Conservation (phyloP, 306 rosid genomes). For the Prunus persica region Prunus_persica_NCBIv2 NC_034015.1:21271501-21272000, state of each 20-base stretch:
- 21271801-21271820: constrained; percentile 88
- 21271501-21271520: constrained; percentile 23
- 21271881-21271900: not conserved
- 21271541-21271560: constrained; percentile 31
- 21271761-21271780: constrained; percentile 76
- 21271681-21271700: constrained; percentile 25
- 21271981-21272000: not conserved
- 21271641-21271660: constrained; percentile 31
- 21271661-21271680: constrained; percentile 26
- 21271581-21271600: constrained; percentile 42
- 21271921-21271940: not conserved
- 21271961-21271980: not conserved
- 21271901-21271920: not conserved
- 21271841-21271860: not conserved
- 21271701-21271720: constrained; percentile 22
- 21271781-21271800: constrained; percentile 90
- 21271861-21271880: not conserved
- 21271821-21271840: not conserved
- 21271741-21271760: constrained; percentile 79
- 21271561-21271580: constrained; percentile 29
- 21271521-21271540: constrained; percentile 32
- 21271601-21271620: constrained; percentile 31
- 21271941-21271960: not conserved
- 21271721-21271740: constrained; percentile 83
- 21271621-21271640: constrained; percentile 34